Evolutionary conservation across 176 grass and related monocot genomes (phyloP).

Genomic region (Alopecurus myosuroides): DNA sequence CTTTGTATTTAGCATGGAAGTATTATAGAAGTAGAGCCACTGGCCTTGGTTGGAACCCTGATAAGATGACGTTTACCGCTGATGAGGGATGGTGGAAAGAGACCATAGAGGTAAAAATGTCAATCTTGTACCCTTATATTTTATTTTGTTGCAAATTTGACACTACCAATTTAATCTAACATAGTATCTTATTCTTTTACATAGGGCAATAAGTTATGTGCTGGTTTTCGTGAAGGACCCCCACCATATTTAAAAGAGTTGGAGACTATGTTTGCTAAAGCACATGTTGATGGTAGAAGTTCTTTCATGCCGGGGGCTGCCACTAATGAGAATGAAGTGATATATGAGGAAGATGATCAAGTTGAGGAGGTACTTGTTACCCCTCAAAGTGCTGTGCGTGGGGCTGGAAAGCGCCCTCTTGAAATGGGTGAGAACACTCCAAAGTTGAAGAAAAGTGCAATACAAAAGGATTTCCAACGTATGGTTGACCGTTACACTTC

Average conservation of each 20-base stretch:
- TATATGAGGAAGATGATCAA: neutral
- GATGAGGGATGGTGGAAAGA: neutral
- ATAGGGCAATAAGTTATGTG: too few relatives aligned
- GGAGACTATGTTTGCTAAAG: neutral
- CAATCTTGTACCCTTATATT: too few relatives aligned
- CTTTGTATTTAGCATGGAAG: too few relatives aligned
- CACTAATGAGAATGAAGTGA: neutral
- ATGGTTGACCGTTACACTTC: neutral
- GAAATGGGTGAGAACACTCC: neutral
- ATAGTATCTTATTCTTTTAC: too few relatives aligned
- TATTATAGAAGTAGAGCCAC: too few relatives aligned
- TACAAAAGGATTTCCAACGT: neutral
- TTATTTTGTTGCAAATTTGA: too few relatives aligned
- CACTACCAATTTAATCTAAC: too few relatives aligned
- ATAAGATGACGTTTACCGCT: neutral
- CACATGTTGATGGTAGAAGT: neutral
- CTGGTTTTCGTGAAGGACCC: too few relatives aligned
- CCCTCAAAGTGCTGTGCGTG: neutral
- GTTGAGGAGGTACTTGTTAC: neutral
- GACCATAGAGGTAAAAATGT: neutral
- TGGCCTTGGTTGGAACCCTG: neutral
- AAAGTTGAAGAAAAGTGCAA: neutral
- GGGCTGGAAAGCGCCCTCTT: neutral
- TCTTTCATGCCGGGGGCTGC: neutral
- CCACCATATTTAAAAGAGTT: neutral